Evolutionary conservation across 345 rosid species (phyloP).

Genomic region (Psidium friedrichsthalianum): DNA sequence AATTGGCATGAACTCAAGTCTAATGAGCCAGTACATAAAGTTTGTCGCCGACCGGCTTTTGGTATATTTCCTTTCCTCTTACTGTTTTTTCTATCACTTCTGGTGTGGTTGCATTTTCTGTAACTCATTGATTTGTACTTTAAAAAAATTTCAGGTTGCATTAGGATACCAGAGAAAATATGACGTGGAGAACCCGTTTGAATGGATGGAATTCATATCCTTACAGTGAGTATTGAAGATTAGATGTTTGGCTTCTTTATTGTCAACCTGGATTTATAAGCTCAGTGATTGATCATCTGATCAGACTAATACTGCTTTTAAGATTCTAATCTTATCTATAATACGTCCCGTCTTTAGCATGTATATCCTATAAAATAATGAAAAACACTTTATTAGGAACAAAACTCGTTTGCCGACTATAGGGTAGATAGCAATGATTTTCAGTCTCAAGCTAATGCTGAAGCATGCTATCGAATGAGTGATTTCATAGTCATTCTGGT

Average conservation of each 20-base stretch:
- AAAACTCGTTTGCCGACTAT: not conserved
- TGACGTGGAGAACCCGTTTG: slow-evolving; percentile 72
- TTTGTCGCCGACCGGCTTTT: slow-evolving; percentile 88
- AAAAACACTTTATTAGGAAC: not conserved
- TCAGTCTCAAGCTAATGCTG: not conserved
- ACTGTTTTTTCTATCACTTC: not conserved
- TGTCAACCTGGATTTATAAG: not conserved
- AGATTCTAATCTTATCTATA: not conserved
- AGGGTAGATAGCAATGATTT: not conserved
- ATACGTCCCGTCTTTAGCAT: not conserved
- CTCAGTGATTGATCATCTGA: not conserved
- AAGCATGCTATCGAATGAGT: not conserved
- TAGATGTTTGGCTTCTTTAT: not conserved
- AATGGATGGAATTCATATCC: slow-evolving; percentile 97
- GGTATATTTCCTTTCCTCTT: slow-evolving; percentile 27
- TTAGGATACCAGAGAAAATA: slow-evolving; percentile 58
- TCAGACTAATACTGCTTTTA: not conserved
- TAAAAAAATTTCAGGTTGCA: slow-evolving; percentile 30
- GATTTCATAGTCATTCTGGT: not conserved
- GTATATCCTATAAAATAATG: not conserved
- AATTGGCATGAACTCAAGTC: slow-evolving; percentile 76
- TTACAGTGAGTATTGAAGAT: slow-evolving; percentile 50
- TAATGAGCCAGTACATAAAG: slow-evolving; percentile 90
- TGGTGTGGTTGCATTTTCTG: not conserved
- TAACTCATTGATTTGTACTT: not conserved